Evolutionary conservation across 441 rosid species (phyloP), one percentile per base, ranked within the genome.

Genomic region (Populus trichocarpa): DNA sequence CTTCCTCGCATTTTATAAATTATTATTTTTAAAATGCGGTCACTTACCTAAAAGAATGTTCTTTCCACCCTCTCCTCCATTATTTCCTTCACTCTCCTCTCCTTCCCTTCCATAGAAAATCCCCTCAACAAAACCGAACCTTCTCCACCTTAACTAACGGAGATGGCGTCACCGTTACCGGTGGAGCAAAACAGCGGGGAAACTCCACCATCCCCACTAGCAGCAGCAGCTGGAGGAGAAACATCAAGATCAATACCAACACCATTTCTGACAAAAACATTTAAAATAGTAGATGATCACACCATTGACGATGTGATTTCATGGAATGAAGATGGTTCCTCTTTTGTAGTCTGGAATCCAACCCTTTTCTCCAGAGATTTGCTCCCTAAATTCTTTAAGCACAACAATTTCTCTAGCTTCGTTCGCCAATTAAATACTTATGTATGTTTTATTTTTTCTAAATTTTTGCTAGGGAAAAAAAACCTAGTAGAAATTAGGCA

Each of bases 401-500:
- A 96, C 70, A 96, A 92, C 38, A 96, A 96, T 67, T 96, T 96
- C 88, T 96, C 98, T 0, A 94, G 98, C 88, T 96, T 96, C 74
- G 99, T 96, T 64, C 99, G 99, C 59, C 99, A 96, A 82, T 91
- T 96, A 79, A 96, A 96, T 59, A 96, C 98, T 80, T 96, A 96
- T 80, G 99, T 96, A 82, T 86, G 93, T 74, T 10, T 50, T 22
- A 11, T 63, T 22, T 9, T 61, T 22, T 61, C 65, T 61, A 8
- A 22, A 3, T 40, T 22, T 61, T 50, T 59, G 36, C 8, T 33
- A 33, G 36, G 35, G 2, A 33, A 33, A 3, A 33, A 33, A 33
- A 33, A 32, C 33, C n/a, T 61, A 3, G 10, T 61, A 22, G 26
- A 22, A 59, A n/a, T n/a, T 59, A 59, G 13, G 4, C 26, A 59